Base-by-base conservation (phyloP, 148 eudicot genomes). In the Fallopia convolvulus region DNA sequence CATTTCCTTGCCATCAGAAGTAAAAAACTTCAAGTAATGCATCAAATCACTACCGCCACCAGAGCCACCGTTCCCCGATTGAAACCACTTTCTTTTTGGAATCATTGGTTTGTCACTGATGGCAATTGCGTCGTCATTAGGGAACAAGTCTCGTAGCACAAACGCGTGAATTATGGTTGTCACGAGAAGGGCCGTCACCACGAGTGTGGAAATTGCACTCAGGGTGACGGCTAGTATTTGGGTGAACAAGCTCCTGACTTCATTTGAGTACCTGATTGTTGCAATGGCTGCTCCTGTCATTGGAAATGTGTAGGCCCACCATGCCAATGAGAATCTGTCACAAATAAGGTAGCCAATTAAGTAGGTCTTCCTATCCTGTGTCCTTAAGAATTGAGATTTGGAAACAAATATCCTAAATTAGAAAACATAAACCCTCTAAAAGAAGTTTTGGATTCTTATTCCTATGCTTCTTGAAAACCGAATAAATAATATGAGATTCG, bases 231-330 rank as follows among this genome's bases (percentile, higher is more conserved):
- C 80, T 52, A 90, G 78, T 47, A 77, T 70, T 79, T 79, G 81
- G 0, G 96, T 88, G 26, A 80, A 75, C 49, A 80, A 39, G 80
- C 72, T 89, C 18, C 87, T 71, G 0, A 94, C 97, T 83, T 83
- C 92, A 14, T 75, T 82, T 3, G 96, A 79, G 87, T 92, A 94
- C 74, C 77, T 81, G 72, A 94, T 86, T 9, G 97, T 90, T 41
- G 97, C 96, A 15, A 90, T 89, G 72, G 98, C 92, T 42, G 93
- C 97, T 40, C 92, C 98, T 0, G 98, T 94, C 98, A 90, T 94
- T 0, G 98, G 98, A 79, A 94, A 94, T 36, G 98, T 94, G 83
- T 94, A 92, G 5, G 98, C 98, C 98, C 98, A 94, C 96, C 98
- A 94, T 44, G 97, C 88, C 82, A 94, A 76, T 33, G 98, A 94